Evolutionary conservation across 2,329 filamentous ascomycete genomes (phyloP), one percentile per base, ranked within the genome.

Genomic region (Clarireedia monteithiana): DNA sequence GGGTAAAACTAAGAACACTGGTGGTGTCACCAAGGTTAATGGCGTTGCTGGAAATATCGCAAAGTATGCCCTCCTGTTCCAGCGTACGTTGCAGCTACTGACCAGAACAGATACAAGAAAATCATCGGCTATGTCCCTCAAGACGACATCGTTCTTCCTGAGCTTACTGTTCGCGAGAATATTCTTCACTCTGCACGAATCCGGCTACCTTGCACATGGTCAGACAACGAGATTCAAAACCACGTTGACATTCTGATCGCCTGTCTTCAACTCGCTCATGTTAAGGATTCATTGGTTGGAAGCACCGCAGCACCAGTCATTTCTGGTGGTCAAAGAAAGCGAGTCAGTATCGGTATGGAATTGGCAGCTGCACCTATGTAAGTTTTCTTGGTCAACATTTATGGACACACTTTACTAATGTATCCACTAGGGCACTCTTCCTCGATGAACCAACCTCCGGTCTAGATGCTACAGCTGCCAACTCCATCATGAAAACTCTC

Each of bases 101-200:
- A 59, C 23, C 44, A 40, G 60, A 62, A 45, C 60, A 72, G 62
- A 69, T 83, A 80, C 66, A 82, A 79, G 66, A 81, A 82, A 64
- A 70, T 83, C 56, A 81, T 83, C 26, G 80, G 80, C 23, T 83
- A 82, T 58, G 81, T 84, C 3, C 81, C 81, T 1, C 81, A 84
- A 62, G 79, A 84, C 59, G 82, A 84, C 64, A 75, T 84, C 26
- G 74, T 84, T 3, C 71, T 83, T 9, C 77, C 80, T 0, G 79
- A 84, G 63, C 67, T 84, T 47, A 84, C 81, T 0, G 80, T 84
- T 5, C 75, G 76, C 50, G 82, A 85, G 65, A 84, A 84, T 57
- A 82, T 85, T 44, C 69, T 82, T 4, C 80, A 84, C 59, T 82
- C 79, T 0, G 81, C 80, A 15, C 73, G 75, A 14, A 73, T 82